Evolutionary conservation across 2,329 filamentous ascomycete species (phyloP).

Genomic region (Chaetomiaceae sp.): DNA sequence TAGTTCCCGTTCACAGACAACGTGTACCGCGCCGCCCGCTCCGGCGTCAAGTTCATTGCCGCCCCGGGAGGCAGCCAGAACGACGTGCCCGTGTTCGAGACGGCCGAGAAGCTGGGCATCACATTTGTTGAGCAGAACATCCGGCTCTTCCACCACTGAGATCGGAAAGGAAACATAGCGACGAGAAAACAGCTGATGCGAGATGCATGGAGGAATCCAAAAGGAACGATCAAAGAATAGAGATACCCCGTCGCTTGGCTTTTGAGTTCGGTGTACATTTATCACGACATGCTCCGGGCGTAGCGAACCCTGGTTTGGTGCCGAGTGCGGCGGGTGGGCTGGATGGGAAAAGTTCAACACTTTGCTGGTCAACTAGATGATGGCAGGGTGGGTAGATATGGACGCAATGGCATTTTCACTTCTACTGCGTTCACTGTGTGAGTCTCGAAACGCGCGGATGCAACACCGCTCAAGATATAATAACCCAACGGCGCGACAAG

Average conservation of each 20-base stretch:
- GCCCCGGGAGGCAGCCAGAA: constrained; percentile 89
- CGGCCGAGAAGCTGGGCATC: constrained; percentile 85
- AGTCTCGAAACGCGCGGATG: neutral
- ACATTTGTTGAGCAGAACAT: constrained; percentile 94
- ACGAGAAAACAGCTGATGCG: neutral
- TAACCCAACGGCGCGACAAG: too few species aligned
- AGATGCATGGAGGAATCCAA: neutral
- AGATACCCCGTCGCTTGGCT: constrained; percentile 15
- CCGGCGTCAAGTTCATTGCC: constrained; percentile 92
- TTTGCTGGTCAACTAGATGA: constrained; percentile 12
- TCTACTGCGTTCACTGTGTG: neutral
- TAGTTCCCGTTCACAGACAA: constrained; percentile 99
- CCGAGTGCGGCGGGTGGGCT: neutral
- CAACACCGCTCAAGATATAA: too few species aligned
- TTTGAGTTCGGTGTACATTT: constrained; percentile 13
- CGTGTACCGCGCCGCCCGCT: constrained; percentile 82
- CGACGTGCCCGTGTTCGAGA: constrained; percentile 74
- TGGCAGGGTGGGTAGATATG: constrained; percentile 2
- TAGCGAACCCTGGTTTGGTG: neutral
- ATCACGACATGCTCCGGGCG: neutral
- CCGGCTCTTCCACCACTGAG: constrained; percentile 89
- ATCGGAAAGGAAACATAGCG: neutral
- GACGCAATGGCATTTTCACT: neutral
- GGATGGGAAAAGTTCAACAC: constrained; percentile 22
- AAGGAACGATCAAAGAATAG: neutral